Evolutionary conservation across 2,329 filamentous ascomycete species (phyloP).

Genomic region (Aspergillus phoenicis): DNA sequence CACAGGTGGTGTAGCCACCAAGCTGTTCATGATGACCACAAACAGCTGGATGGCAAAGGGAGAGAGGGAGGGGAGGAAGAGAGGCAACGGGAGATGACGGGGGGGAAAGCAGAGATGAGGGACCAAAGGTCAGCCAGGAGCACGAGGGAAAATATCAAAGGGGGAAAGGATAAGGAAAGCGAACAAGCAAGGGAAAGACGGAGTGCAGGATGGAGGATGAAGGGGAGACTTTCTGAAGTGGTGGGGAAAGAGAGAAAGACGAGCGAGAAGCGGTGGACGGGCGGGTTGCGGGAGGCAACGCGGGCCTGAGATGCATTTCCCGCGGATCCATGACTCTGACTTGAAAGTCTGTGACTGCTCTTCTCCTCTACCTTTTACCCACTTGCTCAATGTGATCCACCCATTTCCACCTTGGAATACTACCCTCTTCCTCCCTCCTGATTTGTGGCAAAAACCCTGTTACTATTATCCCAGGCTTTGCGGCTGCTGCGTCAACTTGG

Average conservation of each 20-base stretch:
- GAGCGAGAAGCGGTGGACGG: constrained; percentile 38
- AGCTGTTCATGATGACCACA: constrained; percentile 60
- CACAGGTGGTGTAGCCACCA: constrained; percentile 60
- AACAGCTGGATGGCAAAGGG: constrained; percentile 34
- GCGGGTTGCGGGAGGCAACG: constrained; percentile 43
- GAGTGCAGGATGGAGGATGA: constrained; percentile 16
- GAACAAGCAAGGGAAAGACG: constrained; percentile 18
- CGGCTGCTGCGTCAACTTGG: not conserved
- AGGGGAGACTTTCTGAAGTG: constrained; percentile 11
- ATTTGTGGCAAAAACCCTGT: constrained; percentile 2
- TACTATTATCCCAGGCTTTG: not conserved
- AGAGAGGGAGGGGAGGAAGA: constrained; percentile 10
- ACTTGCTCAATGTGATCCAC: not conserved
- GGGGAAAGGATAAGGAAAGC: constrained; percentile 14
- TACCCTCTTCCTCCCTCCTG: not conserved
- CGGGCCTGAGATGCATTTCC: constrained; percentile 17
- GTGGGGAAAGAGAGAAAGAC: constrained; percentile 12
- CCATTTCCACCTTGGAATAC: not conserved
- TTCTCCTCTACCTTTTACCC: not conserved
- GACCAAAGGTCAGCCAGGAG: constrained; percentile 11
- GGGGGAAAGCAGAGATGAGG: constrained; percentile 8
- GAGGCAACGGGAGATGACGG: constrained; percentile 24
- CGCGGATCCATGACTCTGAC: not conserved
- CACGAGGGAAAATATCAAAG: constrained; percentile 18
- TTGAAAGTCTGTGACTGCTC: constrained; percentile 1